Percentiles rank a stretch among this genome's conserved stretches.
Conservation (phyloP, 768 basidiomycete genomes). For the Serendipita sp. region DNA sequence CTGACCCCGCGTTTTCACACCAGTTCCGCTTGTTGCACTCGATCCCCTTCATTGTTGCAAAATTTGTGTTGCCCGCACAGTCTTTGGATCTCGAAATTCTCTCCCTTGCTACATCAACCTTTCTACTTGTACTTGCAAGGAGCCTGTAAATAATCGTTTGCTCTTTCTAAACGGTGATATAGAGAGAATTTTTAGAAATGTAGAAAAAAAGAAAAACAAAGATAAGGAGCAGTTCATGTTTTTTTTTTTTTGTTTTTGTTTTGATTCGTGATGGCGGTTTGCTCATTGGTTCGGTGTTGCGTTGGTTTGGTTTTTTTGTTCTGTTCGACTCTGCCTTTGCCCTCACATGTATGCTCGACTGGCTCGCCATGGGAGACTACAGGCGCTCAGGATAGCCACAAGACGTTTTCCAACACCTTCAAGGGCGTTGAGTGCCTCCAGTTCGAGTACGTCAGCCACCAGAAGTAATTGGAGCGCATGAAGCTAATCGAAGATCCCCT, state of each 20-base stretch:
- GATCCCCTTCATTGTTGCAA: too few relatives aligned
- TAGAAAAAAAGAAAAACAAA: too few relatives aligned
- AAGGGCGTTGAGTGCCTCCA: not conserved
- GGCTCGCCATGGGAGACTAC: not conserved
- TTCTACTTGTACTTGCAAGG: too few relatives aligned
- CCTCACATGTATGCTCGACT: not conserved
- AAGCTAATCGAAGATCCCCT: not conserved
- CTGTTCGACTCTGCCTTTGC: not conserved
- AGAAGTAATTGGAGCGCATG: not conserved
- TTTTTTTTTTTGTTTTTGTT: not conserved
- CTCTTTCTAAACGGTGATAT: not conserved
- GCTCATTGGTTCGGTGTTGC: not conserved
- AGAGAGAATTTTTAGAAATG: not conserved
- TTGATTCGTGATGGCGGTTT: not conserved
- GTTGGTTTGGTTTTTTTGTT: not conserved
- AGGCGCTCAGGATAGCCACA: not conserved
- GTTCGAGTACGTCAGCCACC: not conserved
- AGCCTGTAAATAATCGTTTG: not conserved
- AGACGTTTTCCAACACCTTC: not conserved
- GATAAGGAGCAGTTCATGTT: too few relatives aligned
- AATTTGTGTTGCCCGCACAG: too few relatives aligned
- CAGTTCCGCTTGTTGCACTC: too few relatives aligned
- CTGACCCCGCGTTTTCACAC: too few relatives aligned
- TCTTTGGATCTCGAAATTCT: too few relatives aligned
- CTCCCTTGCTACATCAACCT: too few relatives aligned